These are phyloP conservation scores for Xylariaceae sp. DNA, from an alignment of 2,329 filamentous ascomycete genomes.

Conservation along the genomic window DNA sequence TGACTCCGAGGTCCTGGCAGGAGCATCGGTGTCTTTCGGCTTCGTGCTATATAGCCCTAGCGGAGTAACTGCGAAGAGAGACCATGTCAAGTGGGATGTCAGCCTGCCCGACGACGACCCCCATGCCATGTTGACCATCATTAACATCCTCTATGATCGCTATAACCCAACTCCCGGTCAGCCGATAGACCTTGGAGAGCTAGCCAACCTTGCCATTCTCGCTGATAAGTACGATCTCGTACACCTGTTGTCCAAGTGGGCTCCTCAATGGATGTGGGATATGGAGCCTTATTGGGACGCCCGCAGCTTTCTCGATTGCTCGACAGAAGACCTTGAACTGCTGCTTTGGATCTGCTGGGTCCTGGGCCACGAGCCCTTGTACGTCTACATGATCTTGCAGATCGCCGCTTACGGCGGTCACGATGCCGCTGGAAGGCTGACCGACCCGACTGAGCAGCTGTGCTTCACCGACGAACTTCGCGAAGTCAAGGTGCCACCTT, in stretches of 20 bases:
- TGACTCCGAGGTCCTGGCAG: conserved; percentile 5
- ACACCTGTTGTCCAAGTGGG: conserved; percentile 6
- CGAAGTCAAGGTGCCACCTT: conserved; percentile 8
- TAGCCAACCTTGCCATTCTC: conserved; percentile 9
- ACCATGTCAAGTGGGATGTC: conserved; percentile 7
- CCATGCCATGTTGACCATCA: conserved; percentile 10
- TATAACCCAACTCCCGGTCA: background rate
- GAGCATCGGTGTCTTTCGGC: conserved; percentile 9
- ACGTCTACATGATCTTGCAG: conserved; percentile 13
- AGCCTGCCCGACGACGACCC: conserved; percentile 12
- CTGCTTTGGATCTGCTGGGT: conserved; percentile 16
- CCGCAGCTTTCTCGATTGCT: conserved; percentile 2
- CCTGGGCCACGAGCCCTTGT: conserved; percentile 15
- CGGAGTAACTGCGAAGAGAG: background rate
- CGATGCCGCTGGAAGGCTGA: conserved; percentile 7
- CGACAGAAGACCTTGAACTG: conserved; percentile 10
- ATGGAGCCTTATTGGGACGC: conserved; percentile 11
- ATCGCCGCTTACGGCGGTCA: conserved; percentile 10
- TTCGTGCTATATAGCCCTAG: conserved; percentile 9
- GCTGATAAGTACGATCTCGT: conserved; percentile 15
- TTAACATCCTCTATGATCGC: conserved; percentile 12
- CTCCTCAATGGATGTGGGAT: conserved; percentile 7
- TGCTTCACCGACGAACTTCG: conserved; percentile 9
- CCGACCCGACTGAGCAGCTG: conserved; percentile 4
- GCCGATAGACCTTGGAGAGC: conserved; percentile 6